Base-by-base conservation (phyloP, 805 yeast genomes). In the Candida coquimbonensis region DNA sequence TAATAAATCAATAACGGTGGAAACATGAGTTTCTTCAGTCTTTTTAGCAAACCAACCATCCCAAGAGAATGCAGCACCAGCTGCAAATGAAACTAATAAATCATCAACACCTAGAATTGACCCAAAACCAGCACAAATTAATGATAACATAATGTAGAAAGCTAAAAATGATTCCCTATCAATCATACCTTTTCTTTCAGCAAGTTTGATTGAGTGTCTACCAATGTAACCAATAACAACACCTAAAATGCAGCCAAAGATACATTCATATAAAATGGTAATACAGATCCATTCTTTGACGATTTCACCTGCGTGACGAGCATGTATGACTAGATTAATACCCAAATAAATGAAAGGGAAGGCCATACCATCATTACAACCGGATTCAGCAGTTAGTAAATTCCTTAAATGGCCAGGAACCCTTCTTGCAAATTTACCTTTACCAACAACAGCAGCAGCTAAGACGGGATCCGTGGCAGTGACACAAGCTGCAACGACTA, bases 381-480 rank as follows among this genome's bases (percentile, higher is more conserved):
- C 95, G 0, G 91, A 83, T 56, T 85, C 95, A 0, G 96, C 95
- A 29, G 90, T 78, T 25, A 90, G 68, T 40, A 89, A 65, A 58
- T 88, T 85, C 54, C 95, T 73, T 66, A 89, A 72, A 65, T 89
- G 96, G n/a, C 95, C 96, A 1, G 96, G 95, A 16, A 89, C 95
- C 45, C 96, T 76, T 57, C 78, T 78, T 13, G 96, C 96, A 62
- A 89, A 89, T 60, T 87, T 86, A 53, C 96, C 96, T 56, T 86
- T 89, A 63, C 96, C 96, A 11, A 89, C 96, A 35, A 89, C 96
- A 3, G 96, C 96, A 16, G 96, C 93, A 2, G 96, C 96, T 58
- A 89, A 72, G 37, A 89, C 93, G 7, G 97, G 97, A 66, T 89
- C 97, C 0, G 97, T 90, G 2, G 96, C 96, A 0, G 96, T 90